Evolutionary conservation across 2,329 filamentous ascomycete genomes (phyloP), one percentile per base, ranked within the genome.

Genomic region (Colletotrichum horii): DNA sequence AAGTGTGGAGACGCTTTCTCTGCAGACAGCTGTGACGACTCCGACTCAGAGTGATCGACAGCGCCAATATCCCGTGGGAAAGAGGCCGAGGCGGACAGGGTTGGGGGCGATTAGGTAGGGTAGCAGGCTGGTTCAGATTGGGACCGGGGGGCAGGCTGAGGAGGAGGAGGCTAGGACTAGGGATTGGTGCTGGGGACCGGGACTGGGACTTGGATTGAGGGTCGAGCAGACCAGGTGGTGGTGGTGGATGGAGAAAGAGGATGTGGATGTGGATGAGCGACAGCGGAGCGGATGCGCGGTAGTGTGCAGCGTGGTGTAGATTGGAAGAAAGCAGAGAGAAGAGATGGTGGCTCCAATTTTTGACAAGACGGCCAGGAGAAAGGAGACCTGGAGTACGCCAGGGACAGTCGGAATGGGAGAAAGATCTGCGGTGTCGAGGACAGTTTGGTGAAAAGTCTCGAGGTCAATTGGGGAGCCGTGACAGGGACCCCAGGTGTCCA

Each of bases 31-130:
- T 88, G 87, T 89, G 88, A 89, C 87, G 87, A 88, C 84, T 87
- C 83, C 85, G 84, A 86, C 83, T 80, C 85, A 84, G 82, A 86
- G 83, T 85, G 89, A 91, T 91, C 89, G 88, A 87, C 89, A 87
- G 82, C 82, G 73, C 84, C 84, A 85, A 87, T 88, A 85, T 88
- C 87, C 87, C 85, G 85, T 86, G 86, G 83, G 83, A 85, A 84
- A 84, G 85, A 82, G 84, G 83, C 84, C 84, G 84, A 86, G 82
- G 84, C 80, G 84, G 83, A 84, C 83, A 85, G 85, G 87, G 85
- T 87, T 81, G 78, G 83, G 80, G 80, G 79, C 81, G 83, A 85
- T 83, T 83, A 84, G 83, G 83, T 82, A 84, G 83, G 83, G 81
- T 82, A 78, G 80, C 79, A 82, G 83, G 81, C 81, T 81, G 86